These are phyloP conservation scores for Trichoderma lentiforme DNA, from an alignment of 2,329 filamentous ascomycete species.

Conservation along the genomic window DNA sequence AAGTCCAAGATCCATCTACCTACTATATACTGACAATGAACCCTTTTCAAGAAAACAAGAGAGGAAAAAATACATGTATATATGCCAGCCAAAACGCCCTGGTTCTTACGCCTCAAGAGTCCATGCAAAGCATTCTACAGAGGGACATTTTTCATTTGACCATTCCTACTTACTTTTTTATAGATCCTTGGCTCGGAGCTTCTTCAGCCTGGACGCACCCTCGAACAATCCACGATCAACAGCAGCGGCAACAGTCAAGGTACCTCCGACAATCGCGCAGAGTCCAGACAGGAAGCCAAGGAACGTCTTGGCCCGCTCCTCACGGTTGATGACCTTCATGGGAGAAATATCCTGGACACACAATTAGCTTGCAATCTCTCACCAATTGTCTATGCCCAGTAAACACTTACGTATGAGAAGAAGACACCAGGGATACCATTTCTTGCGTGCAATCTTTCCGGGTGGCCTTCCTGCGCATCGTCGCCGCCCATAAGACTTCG, in stretches of 20 bases:
- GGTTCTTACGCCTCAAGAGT: conserved; percentile 18
- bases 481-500: conserved; percentile 79
- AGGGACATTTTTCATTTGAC: not conserved
- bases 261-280: conserved; percentile 92
- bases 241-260: conserved; percentile 90
- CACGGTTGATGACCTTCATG: conserved; percentile 99
- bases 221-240: conserved; percentile 91
- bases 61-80: not conserved
- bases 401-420: conserved; percentile 82
- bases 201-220: conserved; percentile 78
- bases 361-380: not conserved
- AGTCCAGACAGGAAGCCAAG: conserved; percentile 89
- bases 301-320: conserved; percentile 84
- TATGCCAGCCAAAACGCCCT: conserved; percentile 22
- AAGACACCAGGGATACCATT: conserved; percentile 97
- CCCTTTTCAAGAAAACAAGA: not conserved
- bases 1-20: not conserved
- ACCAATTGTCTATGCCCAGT: not conserved
- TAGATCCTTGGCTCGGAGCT: conserved; percentile 67
- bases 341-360: conserved; percentile 80
- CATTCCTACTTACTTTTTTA: conserved; percentile 26
- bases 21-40: not conserved
- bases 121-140: conserved; percentile 5
- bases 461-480: conserved; percentile 82
- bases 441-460: conserved; percentile 82